Percentiles rank a stretch among this genome's conserved stretches.
These are phyloP conservation scores for Metarhizium brunneum DNA, from an alignment of 2,329 filamentous ascomycete genomes.

Conservation along the genomic window DNA sequence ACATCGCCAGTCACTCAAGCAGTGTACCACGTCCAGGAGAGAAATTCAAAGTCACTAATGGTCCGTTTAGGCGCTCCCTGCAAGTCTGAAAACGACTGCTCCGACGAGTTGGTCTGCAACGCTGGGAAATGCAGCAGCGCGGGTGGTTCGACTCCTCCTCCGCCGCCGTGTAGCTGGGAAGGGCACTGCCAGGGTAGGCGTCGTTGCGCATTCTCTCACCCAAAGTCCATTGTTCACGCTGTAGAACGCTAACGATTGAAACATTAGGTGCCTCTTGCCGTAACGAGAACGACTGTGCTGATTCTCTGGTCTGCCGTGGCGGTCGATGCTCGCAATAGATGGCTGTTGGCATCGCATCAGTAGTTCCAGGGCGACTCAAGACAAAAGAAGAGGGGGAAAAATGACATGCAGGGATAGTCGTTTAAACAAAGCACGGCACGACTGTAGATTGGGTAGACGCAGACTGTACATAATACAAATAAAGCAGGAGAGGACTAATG, in stretches of 20 bases:
- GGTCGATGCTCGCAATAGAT: conserved; percentile 11
- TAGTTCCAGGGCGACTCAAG: too few relatives aligned
- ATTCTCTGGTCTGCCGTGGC: conserved; percentile 13
- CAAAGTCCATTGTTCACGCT: background rate
- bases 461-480: too few relatives aligned
- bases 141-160: background rate
- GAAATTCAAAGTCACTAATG: too few relatives aligned
- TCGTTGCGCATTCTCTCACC: background rate
- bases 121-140: conserved; percentile 10
- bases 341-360: too few relatives aligned
- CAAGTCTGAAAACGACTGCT: conserved; percentile 7
- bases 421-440: too few relatives aligned
- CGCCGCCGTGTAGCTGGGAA: background rate
- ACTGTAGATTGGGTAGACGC: too few relatives aligned
- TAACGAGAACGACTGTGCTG: conserved; percentile 14
- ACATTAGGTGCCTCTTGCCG: conserved; percentile 14
- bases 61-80: too few relatives aligned
- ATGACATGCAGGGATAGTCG: too few relatives aligned
- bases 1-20: too few relatives aligned
- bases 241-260: background rate
- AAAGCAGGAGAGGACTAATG: too few relatives aligned
- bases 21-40: too few relatives aligned
- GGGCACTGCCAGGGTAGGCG: conserved; percentile 10
- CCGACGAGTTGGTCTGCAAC: conserved; percentile 10
- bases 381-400: too few relatives aligned